Evolutionary conservation across 2,329 filamentous ascomycete species (phyloP), one percentile per base, ranked within the genome.

Genomic region (Stemphylium vesicarium): DNA sequence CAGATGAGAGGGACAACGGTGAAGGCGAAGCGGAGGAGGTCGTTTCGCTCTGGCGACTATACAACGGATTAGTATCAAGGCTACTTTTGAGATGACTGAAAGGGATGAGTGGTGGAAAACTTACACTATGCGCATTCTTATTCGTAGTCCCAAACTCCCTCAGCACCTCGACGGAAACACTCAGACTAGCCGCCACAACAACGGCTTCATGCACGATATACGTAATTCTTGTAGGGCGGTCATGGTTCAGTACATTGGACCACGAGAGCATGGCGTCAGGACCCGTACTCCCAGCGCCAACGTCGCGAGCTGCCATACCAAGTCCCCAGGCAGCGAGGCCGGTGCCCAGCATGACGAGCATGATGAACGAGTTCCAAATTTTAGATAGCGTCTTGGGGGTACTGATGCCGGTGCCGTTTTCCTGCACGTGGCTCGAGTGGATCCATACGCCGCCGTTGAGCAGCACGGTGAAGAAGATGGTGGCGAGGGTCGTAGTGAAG

Each of bases 121-220:
- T 31, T 50, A 55, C 46, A 15, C 36, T 46, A n/a, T 24, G 40
- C 2, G 45, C 52, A 24, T 33, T 50, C 36, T 31, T 50, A 13
- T 50, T 55, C 15, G 46, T 50, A 4, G 46, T 50, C 5, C 18
- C 20, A 29, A 45, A 55, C 41, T 55, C 52, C 18, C 39, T 35
- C 35, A 37, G n/a, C 3, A 50, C 52, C 16, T 55, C 43, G 5
- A 29, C n/a, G 4, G 46, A 45, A 12, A 55, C 52, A 12, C 46
- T 55, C 20, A 55, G 3, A 20, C 44, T 50, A 3, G 52, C 46
- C 6, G 40, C 46, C 0, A 55, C 40, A 11, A 55, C 52, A 35
- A 55, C 50, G 10, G 44, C 40, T 11, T 55, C 43, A 12, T 55
- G 52, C 3, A 42, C 46, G 15, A 55, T 50, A n/a, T 45, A 55